A percentile compares a stretch with the other conserved stretches of the same genome.
Conservation (phyloP, 2,329 filamentous ascomycete species). For the Lizonia empirigonia region DNA sequence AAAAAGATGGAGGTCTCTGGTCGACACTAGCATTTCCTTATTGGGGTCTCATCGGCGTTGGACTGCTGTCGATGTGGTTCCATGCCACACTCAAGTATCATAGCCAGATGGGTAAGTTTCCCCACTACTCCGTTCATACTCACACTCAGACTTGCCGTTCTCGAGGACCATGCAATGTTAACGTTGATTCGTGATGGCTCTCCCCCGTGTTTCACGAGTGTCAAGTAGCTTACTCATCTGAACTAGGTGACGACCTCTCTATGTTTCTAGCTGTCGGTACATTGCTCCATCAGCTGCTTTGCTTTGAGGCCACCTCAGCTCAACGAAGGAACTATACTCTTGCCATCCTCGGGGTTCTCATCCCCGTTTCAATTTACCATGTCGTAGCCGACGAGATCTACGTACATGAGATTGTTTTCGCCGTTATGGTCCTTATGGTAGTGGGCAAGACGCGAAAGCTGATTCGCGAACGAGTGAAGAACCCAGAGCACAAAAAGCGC, state of each 20-base stretch:
- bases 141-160: background rate
- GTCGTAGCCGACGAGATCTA: constrained; percentile 49
- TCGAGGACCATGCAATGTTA: background rate
- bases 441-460: constrained; percentile 34
- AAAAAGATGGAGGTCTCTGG: constrained; percentile 37
- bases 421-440: constrained; percentile 51
- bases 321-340: constrained; percentile 34
- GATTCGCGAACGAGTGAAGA: constrained; percentile 36
- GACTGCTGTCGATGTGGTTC: constrained; percentile 51
- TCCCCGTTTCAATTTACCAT: constrained; percentile 45
- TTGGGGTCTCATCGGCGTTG: constrained; percentile 52
- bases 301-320: constrained; percentile 42
- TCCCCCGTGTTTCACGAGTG: background rate
- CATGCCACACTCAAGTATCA: constrained; percentile 55
- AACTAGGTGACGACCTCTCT: constrained; percentile 61
- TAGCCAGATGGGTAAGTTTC: constrained; percentile 52
- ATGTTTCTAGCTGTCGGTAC: constrained; percentile 62
- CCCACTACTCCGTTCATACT: background rate
- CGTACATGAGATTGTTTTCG: constrained; percentile 48
- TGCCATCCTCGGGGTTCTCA: constrained; percentile 36
- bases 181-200: background rate
- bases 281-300: constrained; percentile 58
- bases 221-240: constrained; percentile 1
- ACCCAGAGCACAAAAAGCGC: constrained; percentile 26
- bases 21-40: constrained; percentile 49